Percentiles rank a stretch among this genome's conserved stretches.
These are phyloP conservation scores for Coelastrella sp. DNA, from an alignment of 139 green algal genomes.

Conservation along the genomic window DNA sequence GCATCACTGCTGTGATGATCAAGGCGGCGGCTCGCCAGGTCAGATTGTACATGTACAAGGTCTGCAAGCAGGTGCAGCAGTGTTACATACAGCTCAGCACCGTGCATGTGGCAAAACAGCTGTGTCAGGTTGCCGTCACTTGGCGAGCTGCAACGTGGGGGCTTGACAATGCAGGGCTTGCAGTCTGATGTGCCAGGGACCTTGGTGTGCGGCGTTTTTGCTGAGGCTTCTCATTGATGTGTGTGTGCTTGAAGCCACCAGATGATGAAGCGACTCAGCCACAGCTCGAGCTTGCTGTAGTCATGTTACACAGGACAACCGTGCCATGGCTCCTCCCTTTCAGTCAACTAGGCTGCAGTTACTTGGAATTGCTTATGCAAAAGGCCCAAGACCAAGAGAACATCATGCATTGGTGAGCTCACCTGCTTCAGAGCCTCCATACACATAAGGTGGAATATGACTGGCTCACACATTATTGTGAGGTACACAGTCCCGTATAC, in stretches of 20 bases:
- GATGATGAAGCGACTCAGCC: too few species aligned
- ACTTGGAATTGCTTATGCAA: too few species aligned
- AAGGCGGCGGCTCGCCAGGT: conserved; percentile 18
- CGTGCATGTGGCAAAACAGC: neutral
- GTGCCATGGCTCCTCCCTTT: neutral
- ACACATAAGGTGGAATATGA: conserved; percentile 63
- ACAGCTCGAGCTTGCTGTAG: too few species aligned
- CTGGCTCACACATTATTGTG: conserved; percentile 54
- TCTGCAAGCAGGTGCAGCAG: conserved; percentile 45
- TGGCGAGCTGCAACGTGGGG: neutral
- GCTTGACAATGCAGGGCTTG: neutral
- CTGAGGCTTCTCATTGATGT: too few species aligned
- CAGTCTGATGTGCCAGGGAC: neutral
- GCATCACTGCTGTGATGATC: conserved; percentile 57
- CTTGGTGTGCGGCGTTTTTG: too few species aligned
- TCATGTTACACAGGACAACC: too few species aligned
- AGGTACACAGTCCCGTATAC: conserved; percentile 55
- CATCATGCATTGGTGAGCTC: neutral
- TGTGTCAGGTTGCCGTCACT: neutral
- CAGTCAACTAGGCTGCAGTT: neutral
- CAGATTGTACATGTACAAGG: conserved; percentile 46
- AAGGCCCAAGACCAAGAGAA: neutral
- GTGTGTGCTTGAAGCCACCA: too few species aligned
- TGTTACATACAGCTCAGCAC: neutral
- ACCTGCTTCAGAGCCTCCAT: conserved; percentile 60